Percentiles rank a stretch among this genome's conserved stretches.
phyloP scores from a whole-genome alignment of 192 early-diverging fungal genomes.

The Podila clonocystis region DNA sequence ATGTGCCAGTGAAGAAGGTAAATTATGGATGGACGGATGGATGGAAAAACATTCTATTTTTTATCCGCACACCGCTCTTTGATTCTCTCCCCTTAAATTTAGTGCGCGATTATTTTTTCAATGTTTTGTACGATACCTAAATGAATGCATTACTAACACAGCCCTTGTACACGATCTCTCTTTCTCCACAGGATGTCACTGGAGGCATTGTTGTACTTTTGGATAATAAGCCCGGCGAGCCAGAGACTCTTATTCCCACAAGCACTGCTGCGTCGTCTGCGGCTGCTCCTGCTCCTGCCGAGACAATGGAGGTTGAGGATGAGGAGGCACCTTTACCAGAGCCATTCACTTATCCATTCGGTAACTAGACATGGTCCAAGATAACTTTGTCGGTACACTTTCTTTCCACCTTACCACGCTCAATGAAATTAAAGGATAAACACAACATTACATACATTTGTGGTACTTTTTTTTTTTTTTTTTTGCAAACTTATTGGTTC shows the following conservation, averaged over 20 bases:
- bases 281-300: slow-evolving; percentile 27
- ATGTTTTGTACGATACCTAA: no score
- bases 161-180: neutral
- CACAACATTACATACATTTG: neutral
- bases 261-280: slow-evolving; percentile 10
- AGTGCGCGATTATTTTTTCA: neutral
- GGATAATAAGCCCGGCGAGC: slow-evolving; percentile 79
- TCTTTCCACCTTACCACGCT: no score
- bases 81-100: neutral
- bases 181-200: slow-evolving; percentile 53
- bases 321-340: slow-evolving; percentile 76
- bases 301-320: slow-evolving; percentile 58
- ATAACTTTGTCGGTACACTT: no score
- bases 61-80: neutral
- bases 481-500: neutral
- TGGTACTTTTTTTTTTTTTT: neutral
- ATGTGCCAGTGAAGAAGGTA: slow-evolving; percentile 90
- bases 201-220: slow-evolving; percentile 91
- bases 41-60: neutral
- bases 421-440: neutral
- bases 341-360: slow-evolving; percentile 88
- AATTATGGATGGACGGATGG: slow-evolving; percentile 9
- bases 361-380: slow-evolving; percentile 48
- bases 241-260: slow-evolving; percentile 83
- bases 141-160: neutral